Base-by-base conservation (phyloP, 345 rosid genomes). In the Aegle marmelos region DNA sequence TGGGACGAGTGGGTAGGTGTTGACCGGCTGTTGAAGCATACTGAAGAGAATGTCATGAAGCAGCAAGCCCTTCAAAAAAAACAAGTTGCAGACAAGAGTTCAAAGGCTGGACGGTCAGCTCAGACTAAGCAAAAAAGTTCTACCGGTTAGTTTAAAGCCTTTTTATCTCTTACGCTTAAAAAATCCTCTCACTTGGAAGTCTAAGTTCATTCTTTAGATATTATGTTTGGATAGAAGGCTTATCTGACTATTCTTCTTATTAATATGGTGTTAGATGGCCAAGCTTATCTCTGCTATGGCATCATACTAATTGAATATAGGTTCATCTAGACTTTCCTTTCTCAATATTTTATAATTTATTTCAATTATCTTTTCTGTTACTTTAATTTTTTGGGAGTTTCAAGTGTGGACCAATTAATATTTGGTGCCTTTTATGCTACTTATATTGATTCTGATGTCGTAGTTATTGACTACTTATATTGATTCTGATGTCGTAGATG, bases 1-100 rank as follows among this genome's bases (percentile, higher is more conserved):
- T 96, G 97, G 99, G 98, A 96, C 77, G 98, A 96, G 83, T 94
- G 99, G 99, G 95, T 92, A 81, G 93, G 91, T 2, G 79, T 72
- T 17, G 97, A 92, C 22, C 90, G 93, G 69, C 82, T 96, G 78
- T 59, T 89, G 88, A 91, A 94, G 82, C 79, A 83, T 72, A 87
- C 85, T 16, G 88, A 89, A 57, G 97, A 91, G 87, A 91, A 92
- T 81, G 87, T 88, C 39, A 63, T 80, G 82, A 90, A 91, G 85
- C 94, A 89, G 88, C 90, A 84, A 77, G 87, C 86, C 68, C 84
- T 88, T 33, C 86, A 85, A 19, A 89, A 91, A 76, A 92, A 90
- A 79, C 91, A 77, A 78, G 93, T 88, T 8, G 81, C 85, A 31
- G 96, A 91, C 66, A 91, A 83, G 78, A 87, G 80, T 90, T 67